Evolutionary conservation across 306 rosid genomes (phyloP).

Genomic region (Rosa rugosa): DNA sequence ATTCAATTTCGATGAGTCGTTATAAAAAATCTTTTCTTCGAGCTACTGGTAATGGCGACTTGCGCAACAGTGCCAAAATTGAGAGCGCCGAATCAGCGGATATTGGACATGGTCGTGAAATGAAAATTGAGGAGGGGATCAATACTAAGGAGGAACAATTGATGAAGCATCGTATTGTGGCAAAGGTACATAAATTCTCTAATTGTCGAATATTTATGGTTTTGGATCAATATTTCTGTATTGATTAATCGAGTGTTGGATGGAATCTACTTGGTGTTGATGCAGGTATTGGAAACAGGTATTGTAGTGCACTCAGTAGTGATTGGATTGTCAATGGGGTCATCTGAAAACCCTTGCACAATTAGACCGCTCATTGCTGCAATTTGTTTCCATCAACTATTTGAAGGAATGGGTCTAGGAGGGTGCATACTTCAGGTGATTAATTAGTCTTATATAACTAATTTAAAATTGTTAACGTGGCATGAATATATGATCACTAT

Average conservation of each 20-base stretch:
- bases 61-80: background rate
- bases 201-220: background rate
- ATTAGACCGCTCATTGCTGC: slow-evolving; percentile 70
- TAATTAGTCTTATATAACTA: background rate
- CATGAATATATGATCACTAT: background rate
- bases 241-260: background rate
- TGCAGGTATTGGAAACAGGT: slow-evolving; percentile 62
- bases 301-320: slow-evolving; percentile 80
- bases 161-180: slow-evolving; percentile 51
- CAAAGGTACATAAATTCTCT: slow-evolving; percentile 39
- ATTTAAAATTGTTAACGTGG: background rate
- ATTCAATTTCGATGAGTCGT: slow-evolving; percentile 48
- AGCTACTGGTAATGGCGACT: background rate
- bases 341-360: slow-evolving; percentile 67
- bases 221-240: background rate
- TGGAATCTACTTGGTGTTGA: background rate
- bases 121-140: background rate
- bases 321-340: slow-evolving; percentile 73
- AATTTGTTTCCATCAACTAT: slow-evolving; percentile 75
- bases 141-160: slow-evolving; percentile 9
- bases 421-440: slow-evolving; percentile 71
- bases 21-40: slow-evolving; percentile 28
- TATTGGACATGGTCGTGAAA: slow-evolving; percentile 1
- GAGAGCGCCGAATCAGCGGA: slow-evolving; percentile 9
- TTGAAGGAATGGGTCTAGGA: slow-evolving; percentile 74